Evolutionary conservation across 306 rosid species (phyloP), one percentile per base, ranked within the genome.

Genomic region (Lathyrus oleraceus): DNA sequence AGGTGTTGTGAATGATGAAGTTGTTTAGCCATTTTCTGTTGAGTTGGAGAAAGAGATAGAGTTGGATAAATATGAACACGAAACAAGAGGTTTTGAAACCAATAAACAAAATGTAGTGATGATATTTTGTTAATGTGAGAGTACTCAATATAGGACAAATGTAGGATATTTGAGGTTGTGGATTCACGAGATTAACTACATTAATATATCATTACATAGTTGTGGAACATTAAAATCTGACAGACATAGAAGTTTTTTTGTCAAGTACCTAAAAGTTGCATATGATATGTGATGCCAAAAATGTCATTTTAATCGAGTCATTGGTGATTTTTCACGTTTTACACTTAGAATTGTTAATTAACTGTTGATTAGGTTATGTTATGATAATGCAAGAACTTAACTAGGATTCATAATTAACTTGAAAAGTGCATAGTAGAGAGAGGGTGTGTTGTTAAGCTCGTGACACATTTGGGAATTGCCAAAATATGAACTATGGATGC

Each of bases 11-110:
- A 70, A 76, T 47, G 79, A 40, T 5, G 48, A 69, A 70, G 57
- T 76, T 73, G 53, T 48, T 76, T 82, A 16, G 76, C 89, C 79
- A 58, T 67, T 25, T 9, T 71, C 2, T 68, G 60, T 74, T 78
- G 40, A 80, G 25, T 19, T 17, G 65, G 25, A 61, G 27, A 16
- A 67, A 65, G 19, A 48, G 58, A 61, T 12, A 36, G 9, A 66
- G 42, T 74, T 65, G 16, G 69, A 61, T 60, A 45, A 40, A 6
- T 57, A 60, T 52, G 43, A 32, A 21, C 43, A 62, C 38, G 20
- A 36, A 25, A 62, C 21, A 47, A 35, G 65, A 44, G 43, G 71
- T 30, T 67, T 73, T 32, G 45, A 36, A 40, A 23, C 60, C 75
- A 74, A 78, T 45, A 58, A 70, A 39, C 12, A 27, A 39, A 64